A percentile compares a stretch with the other conserved stretches of the same genome.
Conservation (phyloP, 441 rosid species). For the Rhodomyrtus psidioides region DNA sequence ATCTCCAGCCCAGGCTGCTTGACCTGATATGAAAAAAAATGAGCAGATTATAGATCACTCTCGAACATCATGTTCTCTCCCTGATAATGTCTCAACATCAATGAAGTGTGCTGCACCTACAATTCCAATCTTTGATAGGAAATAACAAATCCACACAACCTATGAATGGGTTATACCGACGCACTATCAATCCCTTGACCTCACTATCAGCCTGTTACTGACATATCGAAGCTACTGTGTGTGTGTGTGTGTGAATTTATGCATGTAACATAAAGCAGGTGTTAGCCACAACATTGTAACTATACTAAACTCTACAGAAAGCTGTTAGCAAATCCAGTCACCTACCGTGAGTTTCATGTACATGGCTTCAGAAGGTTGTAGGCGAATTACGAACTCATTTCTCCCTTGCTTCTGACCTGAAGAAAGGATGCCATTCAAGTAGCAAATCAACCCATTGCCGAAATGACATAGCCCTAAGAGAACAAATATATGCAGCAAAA, state of each 20-base stretch:
- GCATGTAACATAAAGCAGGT: neutral
- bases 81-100: neutral
- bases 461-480: neutral
- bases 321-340: neutral
- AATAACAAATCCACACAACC: neutral
- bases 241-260: neutral
- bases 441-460: neutral
- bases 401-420: constrained; percentile 93
- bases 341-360: constrained; percentile 97
- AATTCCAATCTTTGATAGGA: neutral
- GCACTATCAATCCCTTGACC: neutral
- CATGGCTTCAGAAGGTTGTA: constrained; percentile 92
- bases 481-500: neutral
- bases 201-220: neutral
- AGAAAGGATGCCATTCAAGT: constrained; percentile 10
- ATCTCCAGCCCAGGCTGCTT: constrained; percentile 97
- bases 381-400: constrained; percentile 93
- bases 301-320: neutral
- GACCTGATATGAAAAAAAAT: constrained; percentile 41
- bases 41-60: neutral
- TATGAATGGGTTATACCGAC: neutral
- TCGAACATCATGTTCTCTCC: neutral
- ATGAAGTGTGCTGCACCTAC: neutral
- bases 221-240: neutral
- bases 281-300: neutral